Evolutionary conservation across 352 stramenopile species (phyloP).

Genomic region (Pythium aquatile): DNA sequence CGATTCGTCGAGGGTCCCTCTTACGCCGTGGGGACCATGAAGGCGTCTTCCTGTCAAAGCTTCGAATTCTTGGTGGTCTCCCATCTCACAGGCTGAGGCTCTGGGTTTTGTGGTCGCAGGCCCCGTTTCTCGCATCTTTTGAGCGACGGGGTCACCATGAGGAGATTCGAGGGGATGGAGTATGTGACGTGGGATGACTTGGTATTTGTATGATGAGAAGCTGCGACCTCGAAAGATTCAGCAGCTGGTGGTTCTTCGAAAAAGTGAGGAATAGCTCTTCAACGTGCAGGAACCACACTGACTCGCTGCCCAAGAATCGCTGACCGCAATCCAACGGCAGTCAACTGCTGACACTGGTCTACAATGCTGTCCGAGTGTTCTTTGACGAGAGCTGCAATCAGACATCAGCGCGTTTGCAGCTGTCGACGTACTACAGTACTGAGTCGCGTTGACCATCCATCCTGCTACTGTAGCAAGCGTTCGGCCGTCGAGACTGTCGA

Average conservation of each 20-base stretch:
- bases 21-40: too few species aligned
- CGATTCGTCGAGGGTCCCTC: too few species aligned
- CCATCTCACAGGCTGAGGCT: neutral
- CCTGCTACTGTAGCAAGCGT: too few species aligned
- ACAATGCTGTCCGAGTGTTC: neutral
- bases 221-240: conserved; percentile 5
- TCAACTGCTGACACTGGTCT: neutral
- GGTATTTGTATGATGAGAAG: neutral
- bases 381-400: too few species aligned
- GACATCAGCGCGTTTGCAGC: too few species aligned
- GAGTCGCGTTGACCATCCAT: too few species aligned
- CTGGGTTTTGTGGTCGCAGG: neutral
- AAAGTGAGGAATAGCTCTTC: neutral
- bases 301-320: neutral
- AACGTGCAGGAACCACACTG: neutral
- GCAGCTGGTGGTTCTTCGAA: neutral
- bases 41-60: neutral
- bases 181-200: conserved; percentile 20
- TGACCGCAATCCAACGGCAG: neutral
- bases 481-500: too few species aligned
- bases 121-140: neutral
- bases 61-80: too few species aligned
- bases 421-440: too few species aligned
- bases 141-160: neutral
- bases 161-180: conserved; percentile 3